These are phyloP conservation scores for Diaporthe sp. DNA, from an alignment of 2,329 filamentous ascomycete genomes.

Conservation along the genomic window DNA sequence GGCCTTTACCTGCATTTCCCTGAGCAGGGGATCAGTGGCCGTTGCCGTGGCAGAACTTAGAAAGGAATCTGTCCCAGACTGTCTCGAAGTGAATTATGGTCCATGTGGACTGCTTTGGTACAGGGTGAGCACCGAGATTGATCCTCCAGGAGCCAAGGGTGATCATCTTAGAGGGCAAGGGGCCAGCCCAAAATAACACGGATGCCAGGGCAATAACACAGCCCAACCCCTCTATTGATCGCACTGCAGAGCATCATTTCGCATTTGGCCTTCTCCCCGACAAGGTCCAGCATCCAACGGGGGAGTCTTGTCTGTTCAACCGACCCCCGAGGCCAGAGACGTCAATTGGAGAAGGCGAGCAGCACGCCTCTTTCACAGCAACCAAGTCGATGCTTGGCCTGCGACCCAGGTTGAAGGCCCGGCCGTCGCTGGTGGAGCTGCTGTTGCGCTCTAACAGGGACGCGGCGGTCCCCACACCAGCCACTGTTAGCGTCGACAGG, in stretches of 20 bases:
- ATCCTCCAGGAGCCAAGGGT: conserved; percentile 22
- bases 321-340: not conserved
- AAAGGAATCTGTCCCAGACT: not conserved
- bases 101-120: not conserved
- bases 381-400: conserved; percentile 59
- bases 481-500: conserved; percentile 25
- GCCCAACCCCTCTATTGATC: conserved; percentile 16
- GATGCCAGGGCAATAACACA: conserved; percentile 15
- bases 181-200: conserved; percentile 24
- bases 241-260: conserved; percentile 6
- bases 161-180: conserved; percentile 13
- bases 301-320: not conserved
- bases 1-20: not conserved
- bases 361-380: conserved; percentile 19
- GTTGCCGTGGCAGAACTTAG: not conserved
- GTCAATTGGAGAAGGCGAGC: not conserved
- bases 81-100: not conserved
- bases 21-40: not conserved
- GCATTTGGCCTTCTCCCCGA: not conserved
- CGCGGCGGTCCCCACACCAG: conserved; percentile 32
- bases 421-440: conserved; percentile 65
- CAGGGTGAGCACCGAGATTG: conserved; percentile 15
- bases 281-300: not conserved
- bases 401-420: conserved; percentile 59
- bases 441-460: conserved; percentile 50